Base-by-base conservation (phyloP, 2,329 filamentous ascomycete genomes). In the Trichoderma sp. region DNA sequence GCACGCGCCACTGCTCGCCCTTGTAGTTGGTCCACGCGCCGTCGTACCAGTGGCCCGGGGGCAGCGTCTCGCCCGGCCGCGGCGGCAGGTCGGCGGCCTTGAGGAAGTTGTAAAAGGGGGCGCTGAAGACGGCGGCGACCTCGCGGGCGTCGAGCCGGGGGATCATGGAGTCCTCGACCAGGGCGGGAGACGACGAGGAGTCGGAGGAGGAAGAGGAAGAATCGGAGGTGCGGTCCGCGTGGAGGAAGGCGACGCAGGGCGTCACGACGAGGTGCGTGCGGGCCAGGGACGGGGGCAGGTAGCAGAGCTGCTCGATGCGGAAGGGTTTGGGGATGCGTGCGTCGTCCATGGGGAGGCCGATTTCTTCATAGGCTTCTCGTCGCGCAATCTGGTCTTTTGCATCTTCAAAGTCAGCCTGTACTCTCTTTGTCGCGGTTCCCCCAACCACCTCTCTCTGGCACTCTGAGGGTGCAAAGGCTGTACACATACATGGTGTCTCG, bases 41-140 rank as follows among this genome's bases (percentile, higher is more conserved):
- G 66, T 89, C 83, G 80, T 98, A 97, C 93, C 93, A 98, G 64
- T 87, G 83, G 0, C 87, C 86, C 43, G 76, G 80, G 63, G 76
- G 85, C 68, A 78, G 78, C 24, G 68, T 64, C 71, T 75, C 67
- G 68, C 78, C 72, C 64, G 75, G 67, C 12, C 73, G 72, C 2
- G 75, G 75, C 3, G 81, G 76, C 68, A 90, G 82, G 75, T 91
- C 89, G 58, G 78, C 76, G 39, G 80, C 75, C 54, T 80, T 81
- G 61, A 98, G 79, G 75, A 98, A 97, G 74, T 93, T 91, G 75
- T 89, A 87, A 71, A 98, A 92, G 0, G 92, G 90, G 5, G 91
- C 93, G 5, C 91, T 94, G 78, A 98, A 98, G 41, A 98, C 92
- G 51, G 93, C 93, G 2, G 93, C 93, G 2, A 98, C 94, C 78